These are phyloP conservation scores for Pinus tabuliformis DNA, from an alignment of 75 land plant genomes.

Conservation along the genomic window DNA sequence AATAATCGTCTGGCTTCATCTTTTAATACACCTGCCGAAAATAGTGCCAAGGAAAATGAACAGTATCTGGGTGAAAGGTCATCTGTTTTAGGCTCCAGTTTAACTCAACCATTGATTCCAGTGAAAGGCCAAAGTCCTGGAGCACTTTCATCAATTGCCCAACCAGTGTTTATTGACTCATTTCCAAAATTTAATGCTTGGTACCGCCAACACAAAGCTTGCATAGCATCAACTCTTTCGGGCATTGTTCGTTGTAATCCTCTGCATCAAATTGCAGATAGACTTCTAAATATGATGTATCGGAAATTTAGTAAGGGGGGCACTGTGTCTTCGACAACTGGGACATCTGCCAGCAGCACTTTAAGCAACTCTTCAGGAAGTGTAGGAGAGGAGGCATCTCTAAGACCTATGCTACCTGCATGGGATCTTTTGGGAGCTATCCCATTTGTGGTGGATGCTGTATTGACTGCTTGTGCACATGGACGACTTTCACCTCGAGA, in stretches of 20 bases:
- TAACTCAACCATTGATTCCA: conserved; percentile 9
- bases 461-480: conserved; percentile 77
- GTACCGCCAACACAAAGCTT: conserved; percentile 79
- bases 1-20: conserved; percentile 31
- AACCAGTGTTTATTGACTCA: conserved; percentile 54
- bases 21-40: conserved; percentile 5
- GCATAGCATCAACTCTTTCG: conserved; percentile 75
- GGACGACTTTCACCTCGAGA: conserved; percentile 76
- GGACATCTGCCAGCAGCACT: conserved; percentile 32
- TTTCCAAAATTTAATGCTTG: conserved; percentile 69
- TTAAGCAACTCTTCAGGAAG: conserved; percentile 32
- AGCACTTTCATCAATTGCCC: conserved; percentile 5
- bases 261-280: conserved; percentile 77
- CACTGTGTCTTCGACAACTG: conserved; percentile 12
- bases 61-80: conserved; percentile 18
- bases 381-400: conserved; percentile 44
- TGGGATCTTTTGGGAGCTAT: conserved; percentile 82
- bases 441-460: conserved; percentile 79
- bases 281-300: conserved; percentile 68
- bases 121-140: conserved; percentile 4
- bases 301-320: conserved; percentile 57
- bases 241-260: conserved; percentile 61
- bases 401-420: conserved; percentile 62
- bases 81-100: conserved; percentile 11
- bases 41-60: conserved; percentile 9